Percentiles rank a stretch among this genome's conserved stretches.
These are phyloP conservation scores for Alternaria arborescens DNA, from an alignment of 2,329 filamentous ascomycete species.

Conservation along the genomic window DNA sequence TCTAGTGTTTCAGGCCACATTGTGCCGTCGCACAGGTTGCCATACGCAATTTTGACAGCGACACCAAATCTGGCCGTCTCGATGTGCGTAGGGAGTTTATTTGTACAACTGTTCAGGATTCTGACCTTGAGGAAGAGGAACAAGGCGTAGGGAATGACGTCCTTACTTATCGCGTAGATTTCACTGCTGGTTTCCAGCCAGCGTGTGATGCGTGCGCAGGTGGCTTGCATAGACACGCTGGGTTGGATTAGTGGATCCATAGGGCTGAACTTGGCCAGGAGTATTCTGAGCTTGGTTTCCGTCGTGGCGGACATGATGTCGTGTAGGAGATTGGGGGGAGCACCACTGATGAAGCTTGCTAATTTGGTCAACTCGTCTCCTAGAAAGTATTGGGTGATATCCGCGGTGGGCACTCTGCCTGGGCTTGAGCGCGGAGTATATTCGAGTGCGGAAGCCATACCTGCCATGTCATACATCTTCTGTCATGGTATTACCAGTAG, in stretches of 20 bases:
- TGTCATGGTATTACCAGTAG: no score
- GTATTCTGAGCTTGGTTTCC: not conserved
- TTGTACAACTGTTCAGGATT: not conserved
- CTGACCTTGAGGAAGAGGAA: not conserved
- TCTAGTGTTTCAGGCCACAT: not conserved
- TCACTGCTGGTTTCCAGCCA: not conserved
- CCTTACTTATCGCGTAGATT: not conserved
- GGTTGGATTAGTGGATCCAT: not conserved
- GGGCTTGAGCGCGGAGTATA: not conserved
- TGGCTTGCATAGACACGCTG: not conserved
- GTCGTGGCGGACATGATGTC: not conserved
- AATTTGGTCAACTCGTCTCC: not conserved
- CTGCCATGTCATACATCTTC: fast-evolving
- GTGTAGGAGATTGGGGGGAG: not conserved
- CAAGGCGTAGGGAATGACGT: not conserved
- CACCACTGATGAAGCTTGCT: conserved; percentile 1
- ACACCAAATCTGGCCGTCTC: not conserved
- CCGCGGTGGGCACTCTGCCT: not conserved
- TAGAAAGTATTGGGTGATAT: not conserved
- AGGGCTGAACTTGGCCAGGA: not conserved
- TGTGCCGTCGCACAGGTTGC: not conserved
- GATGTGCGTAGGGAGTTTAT: not conserved
- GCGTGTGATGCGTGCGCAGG: not conserved
- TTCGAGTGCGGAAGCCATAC: not conserved
- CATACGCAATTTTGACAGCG: not conserved